Evolutionary conservation across 2,329 filamentous ascomycete genomes (phyloP), one percentile per base, ranked within the genome.

Genomic region (Neophaeococcomyces mojaviensis): DNA sequence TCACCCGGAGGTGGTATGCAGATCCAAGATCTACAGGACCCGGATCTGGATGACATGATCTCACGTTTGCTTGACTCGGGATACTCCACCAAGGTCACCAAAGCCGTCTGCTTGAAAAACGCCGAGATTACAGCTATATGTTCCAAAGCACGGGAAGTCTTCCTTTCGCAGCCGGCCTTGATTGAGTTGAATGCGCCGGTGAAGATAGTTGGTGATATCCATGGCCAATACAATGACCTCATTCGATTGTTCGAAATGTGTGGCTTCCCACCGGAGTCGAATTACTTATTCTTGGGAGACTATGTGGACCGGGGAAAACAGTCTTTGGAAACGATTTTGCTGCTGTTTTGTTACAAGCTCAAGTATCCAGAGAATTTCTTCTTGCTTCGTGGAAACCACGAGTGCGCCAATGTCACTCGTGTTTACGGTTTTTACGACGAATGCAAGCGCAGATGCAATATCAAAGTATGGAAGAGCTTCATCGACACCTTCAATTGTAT

Each of bases 201-300:
- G 61, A 98, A 98, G 71, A 94, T 98, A 59, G 92, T 97, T 22
- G 90, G 90, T 41, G 90, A 97, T 63, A 88, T 97, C 12, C 90
- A 97, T 63, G 90, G 90, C 41, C 90, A 97, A 66, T 97, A 95
- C 65, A 94, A 88, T 9, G 90, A 97, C 65, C 71, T 97, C 42
- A 94, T 97, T 59, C 82, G 90, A 53, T 87, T 97, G 78, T 97
- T 97, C 61, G 90, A 97, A 66, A 96, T 96, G 89, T 96, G 90
- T 62, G 90, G 90, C 4, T 97, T 96, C 61, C 90, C 90, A 6
- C 90, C 90, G 2, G 84, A 79, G 51, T 80, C 88, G 32, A 97
- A 97, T 70, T 97, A 88, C 62, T 76, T 97, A 41, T 97, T 96
- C 68, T 73, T 97, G 3, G 90, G 90, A 42, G 90, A 97, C 65